Percentiles rank a stretch among this genome's conserved stretches.
Conservation (phyloP, 192 early-diverging fungal genomes). For the Entomortierella chlamydospora region DNA sequence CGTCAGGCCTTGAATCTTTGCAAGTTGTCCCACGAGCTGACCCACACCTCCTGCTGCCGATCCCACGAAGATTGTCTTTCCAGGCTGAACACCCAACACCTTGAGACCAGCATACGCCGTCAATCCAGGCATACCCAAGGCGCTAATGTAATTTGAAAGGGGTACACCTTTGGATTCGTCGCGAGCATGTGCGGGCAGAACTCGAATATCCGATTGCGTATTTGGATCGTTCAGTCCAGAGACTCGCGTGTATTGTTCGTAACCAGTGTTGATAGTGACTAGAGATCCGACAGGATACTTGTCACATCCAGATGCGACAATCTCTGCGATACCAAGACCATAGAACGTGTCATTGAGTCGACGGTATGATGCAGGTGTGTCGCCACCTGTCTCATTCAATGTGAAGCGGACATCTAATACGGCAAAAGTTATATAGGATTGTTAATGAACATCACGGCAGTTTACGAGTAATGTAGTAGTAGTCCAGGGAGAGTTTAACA, state of each 20-base stretch:
- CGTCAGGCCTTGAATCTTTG: constrained; percentile 76
- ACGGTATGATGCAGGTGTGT: constrained; percentile 8
- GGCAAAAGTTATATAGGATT: not conserved
- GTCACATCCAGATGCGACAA: constrained; percentile 55
- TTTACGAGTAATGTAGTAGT: too few relatives aligned
- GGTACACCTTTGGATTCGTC: constrained; percentile 45
- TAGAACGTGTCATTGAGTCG: constrained; percentile 9
- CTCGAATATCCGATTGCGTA: constrained; percentile 55
- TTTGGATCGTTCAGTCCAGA: constrained; percentile 52
- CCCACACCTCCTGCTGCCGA: constrained; percentile 90
- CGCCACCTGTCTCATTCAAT: constrained; percentile 14
- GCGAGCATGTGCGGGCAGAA: constrained; percentile 55
- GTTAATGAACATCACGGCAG: not conserved
- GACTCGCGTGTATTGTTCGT: constrained; percentile 73
- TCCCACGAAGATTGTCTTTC: constrained; percentile 87
- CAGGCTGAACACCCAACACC: constrained; percentile 76
- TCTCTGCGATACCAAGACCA: constrained; percentile 54
- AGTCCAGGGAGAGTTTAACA: not conserved
- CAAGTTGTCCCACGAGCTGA: constrained; percentile 84
- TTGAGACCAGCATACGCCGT: constrained; percentile 58
- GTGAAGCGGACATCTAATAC: constrained; percentile 34
- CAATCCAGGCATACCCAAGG: constrained; percentile 74
- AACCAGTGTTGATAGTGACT: constrained; percentile 59
- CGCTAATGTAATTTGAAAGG: constrained; percentile 26
- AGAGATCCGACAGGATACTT: constrained; percentile 72